These are phyloP conservation scores for Boletus austroedulis DNA, from an alignment of 1,284 basidiomycete species.

Conservation along the genomic window DNA sequence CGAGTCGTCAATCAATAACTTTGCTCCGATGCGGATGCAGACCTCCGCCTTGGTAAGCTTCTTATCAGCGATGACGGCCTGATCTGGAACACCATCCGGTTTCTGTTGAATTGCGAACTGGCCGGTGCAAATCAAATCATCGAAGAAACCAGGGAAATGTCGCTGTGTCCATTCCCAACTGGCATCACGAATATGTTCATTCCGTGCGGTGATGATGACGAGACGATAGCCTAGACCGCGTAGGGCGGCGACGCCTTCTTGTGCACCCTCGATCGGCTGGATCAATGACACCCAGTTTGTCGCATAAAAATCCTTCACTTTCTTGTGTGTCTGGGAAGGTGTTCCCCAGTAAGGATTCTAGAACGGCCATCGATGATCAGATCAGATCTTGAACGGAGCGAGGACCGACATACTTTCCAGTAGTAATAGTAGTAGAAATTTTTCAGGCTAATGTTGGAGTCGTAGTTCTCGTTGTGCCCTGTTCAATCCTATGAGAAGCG, in stretches of 20 bases:
- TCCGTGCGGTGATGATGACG: conserved; percentile 74
- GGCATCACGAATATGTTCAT: conserved; percentile 52
- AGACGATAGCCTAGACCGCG: conserved; percentile 63
- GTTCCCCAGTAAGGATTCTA: conserved; percentile 74
- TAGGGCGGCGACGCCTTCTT: conserved; percentile 55
- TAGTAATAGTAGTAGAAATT: conserved; percentile 54
- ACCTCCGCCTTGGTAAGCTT: conserved; percentile 72
- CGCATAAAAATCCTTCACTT: conserved; percentile 60
- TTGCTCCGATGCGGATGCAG: conserved; percentile 59
- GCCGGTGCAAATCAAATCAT: conserved; percentile 72
- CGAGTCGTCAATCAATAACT: conserved; percentile 75
- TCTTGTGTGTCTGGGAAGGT: conserved; percentile 54
- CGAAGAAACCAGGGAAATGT: conserved; percentile 65
- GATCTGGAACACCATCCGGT: conserved; percentile 24
- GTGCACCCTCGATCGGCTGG: conserved; percentile 61
- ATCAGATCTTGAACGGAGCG: conserved; percentile 60
- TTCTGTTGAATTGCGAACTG: conserved; percentile 52
- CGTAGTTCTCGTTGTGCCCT: conserved; percentile 74
- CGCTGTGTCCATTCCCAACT: conserved; percentile 68
- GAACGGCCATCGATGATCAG: conserved; percentile 5
- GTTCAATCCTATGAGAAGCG: conserved; percentile 4
- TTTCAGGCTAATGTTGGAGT: conserved; percentile 46
- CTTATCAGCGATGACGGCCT: conserved; percentile 46
- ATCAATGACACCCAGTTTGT: conserved; percentile 52
- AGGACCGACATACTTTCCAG: conserved; percentile 15